A percentile compares a stretch with the other conserved stretches of the same genome.
Evolutionary conservation across 1,139 yeast species (phyloP).

Genomic region (Hansenula anomala): DNA sequence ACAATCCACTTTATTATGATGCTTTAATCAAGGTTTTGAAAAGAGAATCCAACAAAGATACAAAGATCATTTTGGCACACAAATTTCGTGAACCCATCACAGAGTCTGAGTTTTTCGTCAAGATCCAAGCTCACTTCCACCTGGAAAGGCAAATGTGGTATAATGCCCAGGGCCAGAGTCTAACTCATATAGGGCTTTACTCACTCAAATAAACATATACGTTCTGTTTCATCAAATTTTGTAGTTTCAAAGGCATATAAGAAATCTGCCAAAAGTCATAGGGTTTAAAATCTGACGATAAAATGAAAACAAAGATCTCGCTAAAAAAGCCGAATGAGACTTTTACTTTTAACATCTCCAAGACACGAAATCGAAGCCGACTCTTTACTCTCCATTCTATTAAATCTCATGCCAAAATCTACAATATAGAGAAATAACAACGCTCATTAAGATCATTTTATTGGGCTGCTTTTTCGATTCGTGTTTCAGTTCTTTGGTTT

Average conservation of each 20-base stretch:
- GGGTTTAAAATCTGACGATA: no score
- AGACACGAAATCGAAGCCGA: neutral
- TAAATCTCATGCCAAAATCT: no score
- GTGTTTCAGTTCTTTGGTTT: no score
- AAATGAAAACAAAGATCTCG: no score
- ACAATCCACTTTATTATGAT: slow-evolving; percentile 24
- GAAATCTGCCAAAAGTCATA: no score
- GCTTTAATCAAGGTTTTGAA: slow-evolving; percentile 19
- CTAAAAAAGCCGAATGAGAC: no score
- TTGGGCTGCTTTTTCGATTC: no score
- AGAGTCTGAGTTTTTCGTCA: slow-evolving; percentile 20
- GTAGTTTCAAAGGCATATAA: neutral
- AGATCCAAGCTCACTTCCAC: slow-evolving; percentile 8
- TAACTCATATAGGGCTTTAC: slow-evolving; percentile 7
- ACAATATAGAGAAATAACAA: no score
- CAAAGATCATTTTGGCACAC: slow-evolving; percentile 20
- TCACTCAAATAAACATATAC: neutral
- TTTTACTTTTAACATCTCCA: no score
- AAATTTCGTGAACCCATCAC: slow-evolving; percentile 23
- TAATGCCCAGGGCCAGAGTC: slow-evolving; percentile 6
- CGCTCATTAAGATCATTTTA: no score
- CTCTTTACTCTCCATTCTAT: no score
- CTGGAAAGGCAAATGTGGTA: slow-evolving; percentile 8
- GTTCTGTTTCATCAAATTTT: neutral
- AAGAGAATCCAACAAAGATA: slow-evolving; percentile 13